These are phyloP conservation scores for Xylaria arbuscula DNA, from an alignment of 2,329 filamentous ascomycete species.

Conservation along the genomic window DNA sequence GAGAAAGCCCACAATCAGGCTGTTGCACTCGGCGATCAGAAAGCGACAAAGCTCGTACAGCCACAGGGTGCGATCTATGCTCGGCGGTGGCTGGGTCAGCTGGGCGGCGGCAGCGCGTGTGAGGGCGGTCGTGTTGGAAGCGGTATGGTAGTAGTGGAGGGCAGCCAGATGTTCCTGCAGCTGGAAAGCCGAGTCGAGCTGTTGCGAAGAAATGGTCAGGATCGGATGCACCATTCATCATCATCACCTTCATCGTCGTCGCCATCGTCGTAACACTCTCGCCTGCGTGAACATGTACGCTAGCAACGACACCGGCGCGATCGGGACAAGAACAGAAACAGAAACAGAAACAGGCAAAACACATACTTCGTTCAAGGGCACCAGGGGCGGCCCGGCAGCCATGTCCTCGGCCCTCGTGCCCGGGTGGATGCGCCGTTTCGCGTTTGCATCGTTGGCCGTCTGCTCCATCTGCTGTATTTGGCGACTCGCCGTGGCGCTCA, in stretches of 20 bases:
- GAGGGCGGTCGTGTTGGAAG: constrained; percentile 74
- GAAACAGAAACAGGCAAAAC: background rate
- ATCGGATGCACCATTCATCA: constrained; percentile 22
- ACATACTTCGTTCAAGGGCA: constrained; percentile 84
- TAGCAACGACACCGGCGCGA: too few species aligned
- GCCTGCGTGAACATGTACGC: too few species aligned
- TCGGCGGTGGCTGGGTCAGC: constrained; percentile 82
- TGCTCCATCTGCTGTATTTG: constrained; percentile 72
- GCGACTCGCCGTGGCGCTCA: constrained; percentile 59
- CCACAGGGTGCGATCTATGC: constrained; percentile 90
- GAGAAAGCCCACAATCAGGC: constrained; percentile 90
- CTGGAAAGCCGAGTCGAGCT: constrained; percentile 98
- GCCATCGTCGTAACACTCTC: background rate
- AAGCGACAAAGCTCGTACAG: constrained; percentile 98
- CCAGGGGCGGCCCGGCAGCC: constrained; percentile 87
- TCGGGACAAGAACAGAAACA: too few species aligned
- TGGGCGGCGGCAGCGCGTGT: constrained; percentile 78
- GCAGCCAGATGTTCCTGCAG: constrained; percentile 97
- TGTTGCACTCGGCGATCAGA: constrained; percentile 93
- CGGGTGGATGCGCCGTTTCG: constrained; percentile 86
- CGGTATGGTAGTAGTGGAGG: constrained; percentile 84
- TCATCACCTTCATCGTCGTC: background rate
- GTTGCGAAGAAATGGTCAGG: background rate
- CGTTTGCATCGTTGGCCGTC: constrained; percentile 75
- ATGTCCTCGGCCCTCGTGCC: constrained; percentile 94